Conservation (phyloP, 2,329 filamentous ascomycete species). For the Paraconiothyrium brasiliense region DNA sequence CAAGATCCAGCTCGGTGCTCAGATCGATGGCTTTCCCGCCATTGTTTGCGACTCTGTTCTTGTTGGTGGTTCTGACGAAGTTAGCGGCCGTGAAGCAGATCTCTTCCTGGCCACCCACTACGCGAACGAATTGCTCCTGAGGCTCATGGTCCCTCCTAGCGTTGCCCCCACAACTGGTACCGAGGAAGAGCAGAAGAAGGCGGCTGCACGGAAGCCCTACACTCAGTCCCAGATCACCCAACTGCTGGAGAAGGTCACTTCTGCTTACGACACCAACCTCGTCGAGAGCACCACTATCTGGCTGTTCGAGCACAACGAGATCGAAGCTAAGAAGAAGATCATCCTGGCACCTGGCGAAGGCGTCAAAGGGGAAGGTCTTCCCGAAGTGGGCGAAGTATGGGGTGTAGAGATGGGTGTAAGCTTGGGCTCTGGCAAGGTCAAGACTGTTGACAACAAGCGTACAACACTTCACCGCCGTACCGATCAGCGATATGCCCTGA, state of each 20-base stretch:
- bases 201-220: constrained; percentile 80
- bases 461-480: constrained; percentile 94
- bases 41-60: constrained; percentile 95
- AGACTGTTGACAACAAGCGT: constrained; percentile 80
- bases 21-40: constrained; percentile 96
- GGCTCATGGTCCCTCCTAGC: constrained; percentile 91
- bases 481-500: constrained; percentile 88
- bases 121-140: constrained; percentile 91
- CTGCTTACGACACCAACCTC: constrained; percentile 88
- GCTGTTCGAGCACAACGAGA: constrained; percentile 96
- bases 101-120: constrained; percentile 91
- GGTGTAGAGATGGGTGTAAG: constrained; percentile 96
- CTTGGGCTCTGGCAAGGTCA: constrained; percentile 92
- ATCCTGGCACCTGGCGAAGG: constrained; percentile 87
- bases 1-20: constrained; percentile 99
- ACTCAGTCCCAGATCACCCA: constrained; percentile 87
- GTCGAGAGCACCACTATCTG: constrained; percentile 99
- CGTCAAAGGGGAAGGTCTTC: constrained; percentile 87
- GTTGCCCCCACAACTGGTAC: constrained; percentile 77
- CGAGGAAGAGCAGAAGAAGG: constrained; percentile 94
- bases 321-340: constrained; percentile 98
- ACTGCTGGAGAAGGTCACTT: constrained; percentile 89
- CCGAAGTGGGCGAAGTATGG: constrained; percentile 94
- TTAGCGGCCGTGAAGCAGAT: constrained; percentile 83
- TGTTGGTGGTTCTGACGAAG: constrained; percentile 70